A percentile compares a stretch with the other conserved stretches of the same genome.
These are phyloP conservation scores for Alternaria sp. DNA, from an alignment of 2,329 filamentous ascomycete species.

Conservation along the genomic window DNA sequence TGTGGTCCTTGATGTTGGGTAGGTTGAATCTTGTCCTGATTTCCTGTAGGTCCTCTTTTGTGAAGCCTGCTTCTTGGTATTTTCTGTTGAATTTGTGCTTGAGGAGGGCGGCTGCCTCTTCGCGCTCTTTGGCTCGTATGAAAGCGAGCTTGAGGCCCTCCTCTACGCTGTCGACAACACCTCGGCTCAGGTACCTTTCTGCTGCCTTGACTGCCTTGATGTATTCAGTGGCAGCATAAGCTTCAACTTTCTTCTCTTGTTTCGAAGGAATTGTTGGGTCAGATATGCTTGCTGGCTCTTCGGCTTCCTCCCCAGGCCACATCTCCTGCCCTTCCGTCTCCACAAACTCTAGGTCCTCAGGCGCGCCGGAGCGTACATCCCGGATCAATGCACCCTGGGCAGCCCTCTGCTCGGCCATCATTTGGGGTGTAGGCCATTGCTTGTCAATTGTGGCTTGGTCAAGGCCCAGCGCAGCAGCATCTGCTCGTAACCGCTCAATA, in stretches of 20 bases:
- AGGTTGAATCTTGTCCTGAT: slow-evolving; percentile 23
- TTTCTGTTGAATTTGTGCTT: slow-evolving; percentile 23
- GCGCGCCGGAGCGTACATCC: background rate
- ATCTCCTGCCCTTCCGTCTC: slow-evolving; percentile 24
- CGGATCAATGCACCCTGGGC: slow-evolving; percentile 21
- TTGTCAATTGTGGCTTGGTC: slow-evolving; percentile 54
- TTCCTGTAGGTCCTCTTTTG: slow-evolving; percentile 22
- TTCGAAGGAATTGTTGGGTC: background rate
- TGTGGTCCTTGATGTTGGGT: slow-evolving; percentile 18
- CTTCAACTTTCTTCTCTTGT: slow-evolving; percentile 15
- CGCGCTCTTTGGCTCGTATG: slow-evolving; percentile 31
- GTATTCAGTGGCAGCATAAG: slow-evolving; percentile 27
- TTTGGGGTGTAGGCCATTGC: slow-evolving; percentile 41
- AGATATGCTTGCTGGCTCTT: no score
- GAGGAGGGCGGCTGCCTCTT: slow-evolving; percentile 14
- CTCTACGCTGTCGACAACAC: slow-evolving; percentile 35
- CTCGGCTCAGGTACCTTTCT: slow-evolving; percentile 28
- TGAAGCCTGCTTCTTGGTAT: slow-evolving; percentile 24
- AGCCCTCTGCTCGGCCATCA: slow-evolving; percentile 26
- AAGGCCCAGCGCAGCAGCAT: slow-evolving; percentile 73
- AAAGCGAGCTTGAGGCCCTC: slow-evolving; percentile 40
- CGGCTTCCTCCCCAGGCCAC: slow-evolving; percentile 21
- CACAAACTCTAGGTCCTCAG: slow-evolving; percentile 16
- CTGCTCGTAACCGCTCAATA: slow-evolving; percentile 69
- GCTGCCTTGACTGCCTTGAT: slow-evolving; percentile 25